Conservation (phyloP, 2,329 filamentous ascomycete species). For the Botrytis deweyae region DNA sequence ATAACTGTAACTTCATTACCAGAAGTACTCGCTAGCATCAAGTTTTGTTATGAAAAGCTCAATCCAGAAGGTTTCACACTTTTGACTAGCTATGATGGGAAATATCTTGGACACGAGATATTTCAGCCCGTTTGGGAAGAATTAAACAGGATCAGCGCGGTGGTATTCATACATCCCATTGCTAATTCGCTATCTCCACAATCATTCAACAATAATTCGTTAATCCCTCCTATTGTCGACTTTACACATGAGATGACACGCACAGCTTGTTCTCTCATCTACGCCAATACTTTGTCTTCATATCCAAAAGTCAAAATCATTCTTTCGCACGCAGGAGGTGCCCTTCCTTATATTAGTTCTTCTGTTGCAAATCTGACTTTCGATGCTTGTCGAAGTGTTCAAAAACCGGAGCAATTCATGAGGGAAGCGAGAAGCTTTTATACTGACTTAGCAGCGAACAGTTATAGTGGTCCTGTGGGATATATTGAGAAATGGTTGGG, state of each 20-base stretch:
- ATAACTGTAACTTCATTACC: slow-evolving; percentile 1
- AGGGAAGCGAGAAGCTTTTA: slow-evolving; percentile 12
- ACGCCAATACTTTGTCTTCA: slow-evolving; percentile 36
- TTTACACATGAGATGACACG: slow-evolving; percentile 49
- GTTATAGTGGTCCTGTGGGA: not conserved
- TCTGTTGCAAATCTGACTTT: slow-evolving; percentile 16
- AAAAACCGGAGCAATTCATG: not conserved
- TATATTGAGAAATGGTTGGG: not conserved
- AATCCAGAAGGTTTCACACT: slow-evolving; percentile 9
- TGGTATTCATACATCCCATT: slow-evolving; percentile 7
- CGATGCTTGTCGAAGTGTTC: not conserved
- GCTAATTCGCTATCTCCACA: not conserved
- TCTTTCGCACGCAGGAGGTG: slow-evolving; percentile 47
- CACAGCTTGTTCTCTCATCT: slow-evolving; percentile 46
- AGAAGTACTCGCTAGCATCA: not conserved
- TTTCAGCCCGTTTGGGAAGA: slow-evolving; percentile 12
- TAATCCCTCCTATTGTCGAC: slow-evolving; percentile 44
- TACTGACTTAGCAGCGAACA: not conserved
- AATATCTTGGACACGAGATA: slow-evolving; percentile 6
- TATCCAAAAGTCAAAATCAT: slow-evolving; percentile 47
- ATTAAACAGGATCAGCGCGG: slow-evolving; percentile 5
- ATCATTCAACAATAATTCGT: slow-evolving; percentile 9
- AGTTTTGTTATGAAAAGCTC: not conserved
- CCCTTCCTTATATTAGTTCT: slow-evolving; percentile 34
- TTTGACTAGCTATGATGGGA: slow-evolving; percentile 6